phyloP scores from a whole-genome alignment of 2,329 filamentous ascomycete species.

The Akanthomyces muscarius region DNA sequence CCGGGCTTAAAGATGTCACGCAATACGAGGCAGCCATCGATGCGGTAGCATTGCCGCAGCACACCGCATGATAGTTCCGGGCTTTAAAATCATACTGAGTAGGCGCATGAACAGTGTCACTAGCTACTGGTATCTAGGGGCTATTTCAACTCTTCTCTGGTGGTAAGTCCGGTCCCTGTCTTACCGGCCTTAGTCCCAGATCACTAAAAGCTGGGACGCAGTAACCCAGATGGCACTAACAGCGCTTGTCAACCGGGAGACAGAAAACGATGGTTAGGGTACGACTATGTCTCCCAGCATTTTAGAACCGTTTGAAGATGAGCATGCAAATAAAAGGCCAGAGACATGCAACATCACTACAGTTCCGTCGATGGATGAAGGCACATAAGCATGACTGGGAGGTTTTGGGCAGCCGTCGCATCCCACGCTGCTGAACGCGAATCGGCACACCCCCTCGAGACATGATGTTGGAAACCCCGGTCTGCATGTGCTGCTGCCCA shows the following conservation, averaged over 20 bases:
- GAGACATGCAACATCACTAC: background rate
- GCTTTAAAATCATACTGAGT: background rate
- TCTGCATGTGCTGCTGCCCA: background rate
- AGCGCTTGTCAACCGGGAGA: constrained; percentile 5
- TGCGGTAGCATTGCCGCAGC: background rate
- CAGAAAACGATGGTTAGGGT: background rate
- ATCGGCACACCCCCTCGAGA: constrained; percentile 3
- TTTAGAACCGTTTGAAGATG: background rate
- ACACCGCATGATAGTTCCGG: background rate
- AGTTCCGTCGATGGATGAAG: background rate
- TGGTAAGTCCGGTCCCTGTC: background rate
- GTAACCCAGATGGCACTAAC: constrained; percentile 9
- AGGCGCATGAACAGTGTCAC: background rate
- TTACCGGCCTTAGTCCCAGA: constrained; percentile 11
- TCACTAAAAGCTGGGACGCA: constrained; percentile 3
- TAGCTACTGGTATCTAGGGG: background rate
- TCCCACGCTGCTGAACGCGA: background rate
- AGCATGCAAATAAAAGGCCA: background rate
- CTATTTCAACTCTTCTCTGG: background rate
- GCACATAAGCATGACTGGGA: background rate
- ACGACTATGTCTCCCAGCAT: background rate
- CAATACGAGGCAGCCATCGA: background rate
- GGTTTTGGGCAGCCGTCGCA: constrained; percentile 13
- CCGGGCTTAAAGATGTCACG: background rate
- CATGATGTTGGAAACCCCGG: background rate